These are phyloP conservation scores for Candida golubevii DNA, from an alignment of 805 yeast species.

Conservation along the genomic window DNA sequence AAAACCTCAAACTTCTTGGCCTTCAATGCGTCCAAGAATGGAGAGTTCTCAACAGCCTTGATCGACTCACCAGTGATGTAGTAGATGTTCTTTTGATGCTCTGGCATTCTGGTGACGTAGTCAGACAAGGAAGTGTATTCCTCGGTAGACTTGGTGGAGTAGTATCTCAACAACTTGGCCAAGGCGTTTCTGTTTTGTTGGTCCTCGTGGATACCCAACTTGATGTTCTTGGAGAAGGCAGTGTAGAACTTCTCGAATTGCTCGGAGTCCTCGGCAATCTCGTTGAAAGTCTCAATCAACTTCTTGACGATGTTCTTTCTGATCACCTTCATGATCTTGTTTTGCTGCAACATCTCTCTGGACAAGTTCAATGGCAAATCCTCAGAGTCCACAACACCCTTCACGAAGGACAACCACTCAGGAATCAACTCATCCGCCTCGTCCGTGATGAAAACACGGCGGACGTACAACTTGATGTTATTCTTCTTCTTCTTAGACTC, in stretches of 20 bases:
- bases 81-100: slow-evolving; percentile 99
- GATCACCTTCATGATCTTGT: slow-evolving; percentile 98
- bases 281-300: slow-evolving; percentile 96
- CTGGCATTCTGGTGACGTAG: slow-evolving; percentile 99
- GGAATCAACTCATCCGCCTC: slow-evolving; percentile 99
- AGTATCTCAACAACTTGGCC: slow-evolving; percentile 93
- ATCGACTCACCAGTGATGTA: slow-evolving; percentile 98
- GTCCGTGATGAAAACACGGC: slow-evolving; percentile 99
- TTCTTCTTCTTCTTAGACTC: slow-evolving; percentile 99
- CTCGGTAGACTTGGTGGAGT: slow-evolving; percentile 93
- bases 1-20: slow-evolving; percentile 98
- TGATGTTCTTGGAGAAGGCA: slow-evolving; percentile 97
- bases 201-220: slow-evolving; percentile 99
- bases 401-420: slow-evolving; percentile 96
- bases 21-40: slow-evolving; percentile 97
- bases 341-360: slow-evolving; percentile 99
- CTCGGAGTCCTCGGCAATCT: slow-evolving; percentile 98
- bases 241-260: slow-evolving; percentile 97
- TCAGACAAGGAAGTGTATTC: slow-evolving; percentile 93
- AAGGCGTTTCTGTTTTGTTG: slow-evolving; percentile 94
- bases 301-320: slow-evolving; percentile 99
- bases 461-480: slow-evolving; percentile 97
- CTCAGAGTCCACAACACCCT: slow-evolving; percentile 99
- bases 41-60: slow-evolving; percentile 98
- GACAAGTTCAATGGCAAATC: slow-evolving; percentile 99